phyloP scores from a whole-genome alignment of 768 basidiomycete genomes.

The Russula emetica region DNA sequence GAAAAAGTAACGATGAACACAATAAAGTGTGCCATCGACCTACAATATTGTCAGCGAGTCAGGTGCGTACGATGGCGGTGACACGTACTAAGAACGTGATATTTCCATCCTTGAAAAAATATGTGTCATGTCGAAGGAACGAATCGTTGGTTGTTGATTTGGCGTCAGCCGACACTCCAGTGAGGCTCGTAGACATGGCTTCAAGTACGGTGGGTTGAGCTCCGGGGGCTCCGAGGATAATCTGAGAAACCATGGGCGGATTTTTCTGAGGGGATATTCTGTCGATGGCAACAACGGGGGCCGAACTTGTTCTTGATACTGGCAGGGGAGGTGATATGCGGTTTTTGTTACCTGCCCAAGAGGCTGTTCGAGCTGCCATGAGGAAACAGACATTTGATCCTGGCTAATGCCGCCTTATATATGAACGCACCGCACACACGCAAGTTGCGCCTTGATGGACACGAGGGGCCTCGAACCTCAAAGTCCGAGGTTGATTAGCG shows the following conservation, averaged over 20 bases:
- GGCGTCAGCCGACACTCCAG: neutral
- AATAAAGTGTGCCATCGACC: slow-evolving; percentile 21
- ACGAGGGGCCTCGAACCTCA: neutral
- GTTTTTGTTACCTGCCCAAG: neutral
- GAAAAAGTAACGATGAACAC: slow-evolving; percentile 26
- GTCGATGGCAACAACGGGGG: slow-evolving; percentile 12
- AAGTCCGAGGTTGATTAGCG: neutral
- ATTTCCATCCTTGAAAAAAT: slow-evolving; percentile 25
- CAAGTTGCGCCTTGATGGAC: neutral
- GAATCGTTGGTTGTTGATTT: neutral
- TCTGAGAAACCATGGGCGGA: neutral
- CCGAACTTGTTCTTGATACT: neutral
- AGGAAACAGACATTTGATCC: neutral
- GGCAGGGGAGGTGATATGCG: slow-evolving; percentile 1
- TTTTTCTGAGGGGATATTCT: neutral
- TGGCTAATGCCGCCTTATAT: slow-evolving; percentile 1
- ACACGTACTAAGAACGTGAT: slow-evolving; percentile 21
- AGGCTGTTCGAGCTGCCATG: slow-evolving; percentile 8
- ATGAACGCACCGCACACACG: slow-evolving; percentile 1
- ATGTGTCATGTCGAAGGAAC: slow-evolving; percentile 10
- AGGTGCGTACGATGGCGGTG: no score
- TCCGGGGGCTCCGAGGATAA: neutral
- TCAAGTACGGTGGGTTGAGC: neutral
- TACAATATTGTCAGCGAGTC: slow-evolving; percentile 1
- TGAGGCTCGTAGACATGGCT: neutral